Evolutionary conservation across 768 basidiomycete species (phyloP).

Genomic region (Suillus occidentalis): DNA sequence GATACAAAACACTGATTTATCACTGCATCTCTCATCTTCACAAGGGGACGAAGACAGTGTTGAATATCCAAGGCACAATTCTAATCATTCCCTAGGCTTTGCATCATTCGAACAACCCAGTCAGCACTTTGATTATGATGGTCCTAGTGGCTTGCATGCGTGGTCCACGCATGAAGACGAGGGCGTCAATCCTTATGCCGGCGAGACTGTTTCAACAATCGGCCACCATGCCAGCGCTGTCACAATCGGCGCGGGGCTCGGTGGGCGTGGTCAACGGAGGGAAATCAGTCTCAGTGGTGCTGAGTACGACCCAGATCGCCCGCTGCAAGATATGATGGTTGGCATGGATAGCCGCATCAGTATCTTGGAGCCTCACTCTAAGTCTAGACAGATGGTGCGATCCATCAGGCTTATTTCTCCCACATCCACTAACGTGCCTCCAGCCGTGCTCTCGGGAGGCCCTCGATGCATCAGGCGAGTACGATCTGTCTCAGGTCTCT

Average conservation of each 20-base stretch:
- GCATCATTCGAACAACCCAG: conserved; percentile 62
- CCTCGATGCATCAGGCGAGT: conserved; percentile 58
- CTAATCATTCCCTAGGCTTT: conserved; percentile 58
- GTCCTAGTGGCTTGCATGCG: conserved; percentile 46
- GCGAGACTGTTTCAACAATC: conserved; percentile 75
- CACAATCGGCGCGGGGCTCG: conserved; percentile 83
- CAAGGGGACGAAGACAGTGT: conserved; percentile 50
- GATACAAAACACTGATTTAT: conserved; percentile 70
- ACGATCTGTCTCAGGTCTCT: conserved; percentile 61
- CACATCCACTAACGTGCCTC: conserved; percentile 6
- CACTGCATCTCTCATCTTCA: conserved; percentile 64
- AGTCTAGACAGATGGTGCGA: conserved; percentile 49
- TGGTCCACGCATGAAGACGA: conserved; percentile 71
- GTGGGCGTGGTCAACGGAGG: conserved; percentile 46
- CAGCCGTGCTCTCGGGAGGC: conserved; percentile 49
- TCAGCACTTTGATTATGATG: conserved; percentile 57
- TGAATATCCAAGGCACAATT: conserved; percentile 73
- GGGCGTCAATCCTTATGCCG: conserved; percentile 63
- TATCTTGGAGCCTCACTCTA: conserved; percentile 53
- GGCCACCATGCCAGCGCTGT: conserved; percentile 90
- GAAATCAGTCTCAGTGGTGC: conserved; percentile 69
- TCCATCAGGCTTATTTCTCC: neutral
- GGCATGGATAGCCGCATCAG: conserved; percentile 57
- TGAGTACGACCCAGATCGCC: conserved; percentile 85
- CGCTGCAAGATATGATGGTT: conserved; percentile 69